Conservation (phyloP, 164 flowering plant genomes). For the Tetrastigma voinierianum region DNA sequence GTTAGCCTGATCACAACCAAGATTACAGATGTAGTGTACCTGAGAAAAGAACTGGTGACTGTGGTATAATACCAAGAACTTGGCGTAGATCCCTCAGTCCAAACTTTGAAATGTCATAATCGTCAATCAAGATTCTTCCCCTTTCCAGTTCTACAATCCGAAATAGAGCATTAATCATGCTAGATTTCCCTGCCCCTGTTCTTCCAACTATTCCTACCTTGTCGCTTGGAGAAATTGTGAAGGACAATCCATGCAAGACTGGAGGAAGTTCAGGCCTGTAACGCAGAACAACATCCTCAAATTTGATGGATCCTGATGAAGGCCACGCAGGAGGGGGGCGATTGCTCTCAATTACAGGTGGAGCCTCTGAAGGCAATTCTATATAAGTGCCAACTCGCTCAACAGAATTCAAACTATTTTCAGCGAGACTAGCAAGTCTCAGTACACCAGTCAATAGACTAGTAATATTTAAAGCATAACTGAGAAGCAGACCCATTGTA, state of each 20-base stretch:
- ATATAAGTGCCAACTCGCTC: slow-evolving; percentile 85
- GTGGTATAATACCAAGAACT: slow-evolving; percentile 97
- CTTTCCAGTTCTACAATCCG: slow-evolving; percentile 91
- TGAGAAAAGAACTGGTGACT: slow-evolving; percentile 96
- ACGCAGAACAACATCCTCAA: slow-evolving; percentile 86
- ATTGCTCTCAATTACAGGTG: slow-evolving; percentile 62
- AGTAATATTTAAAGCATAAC: slow-evolving; percentile 93
- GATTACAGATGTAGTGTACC: slow-evolving; percentile 43
- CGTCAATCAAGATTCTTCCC: slow-evolving; percentile 88
- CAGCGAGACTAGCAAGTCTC: slow-evolving; percentile 92
- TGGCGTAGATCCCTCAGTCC: slow-evolving; percentile 84
- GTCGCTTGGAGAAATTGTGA: slow-evolving; percentile 72
- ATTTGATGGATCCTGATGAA: slow-evolving; percentile 74
- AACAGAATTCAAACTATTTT: slow-evolving; percentile 92
- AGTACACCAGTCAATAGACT: slow-evolving; percentile 73
- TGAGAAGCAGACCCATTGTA: slow-evolving; percentile 97
- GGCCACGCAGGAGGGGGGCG: slow-evolving; percentile 99
- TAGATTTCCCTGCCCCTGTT: slow-evolving; percentile 99
- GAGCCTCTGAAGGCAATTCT: slow-evolving; percentile 94
- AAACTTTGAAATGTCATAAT: slow-evolving; percentile 69
- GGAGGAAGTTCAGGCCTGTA: slow-evolving; percentile 98
- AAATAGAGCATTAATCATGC: slow-evolving; percentile 95
- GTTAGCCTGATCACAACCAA: slow-evolving; percentile 2
- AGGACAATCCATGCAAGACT: slow-evolving; percentile 88
- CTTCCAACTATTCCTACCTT: slow-evolving; percentile 97